Conservation (phyloP, 495 filamentous ascomycete genomes). For the Daldinia vernicosa region DNA sequence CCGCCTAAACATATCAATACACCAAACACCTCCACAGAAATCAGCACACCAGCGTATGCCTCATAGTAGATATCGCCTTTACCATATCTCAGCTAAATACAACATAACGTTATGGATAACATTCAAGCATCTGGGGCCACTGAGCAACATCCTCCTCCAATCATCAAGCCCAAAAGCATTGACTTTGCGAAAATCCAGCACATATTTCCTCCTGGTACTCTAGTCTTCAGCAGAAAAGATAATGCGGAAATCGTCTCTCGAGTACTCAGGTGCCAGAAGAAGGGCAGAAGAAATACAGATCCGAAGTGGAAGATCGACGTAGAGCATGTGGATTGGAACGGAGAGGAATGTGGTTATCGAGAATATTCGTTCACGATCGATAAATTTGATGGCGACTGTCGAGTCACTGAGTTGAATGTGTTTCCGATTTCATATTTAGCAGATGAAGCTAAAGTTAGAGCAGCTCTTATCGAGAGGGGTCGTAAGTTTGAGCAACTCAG, state of each 20-base stretch:
- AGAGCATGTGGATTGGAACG: conserved; percentile 66
- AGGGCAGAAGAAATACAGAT: too few species aligned
- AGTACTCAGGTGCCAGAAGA: conserved; percentile 23
- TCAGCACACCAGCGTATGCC: background rate
- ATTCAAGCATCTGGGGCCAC: background rate
- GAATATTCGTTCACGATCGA: conserved; percentile 49
- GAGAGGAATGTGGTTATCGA: conserved; percentile 59
- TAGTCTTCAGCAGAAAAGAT: conserved; percentile 37
- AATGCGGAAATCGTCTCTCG: conserved; percentile 34
- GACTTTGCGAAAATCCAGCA: conserved; percentile 42
- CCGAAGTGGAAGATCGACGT: conserved; percentile 29
- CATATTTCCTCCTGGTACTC: conserved; percentile 47
- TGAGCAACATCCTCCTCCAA: conserved; percentile 19
- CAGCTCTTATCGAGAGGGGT: conserved; percentile 52
- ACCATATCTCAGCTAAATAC: background rate
- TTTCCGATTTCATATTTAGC: conserved; percentile 64
- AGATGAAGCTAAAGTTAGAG: conserved; percentile 48
- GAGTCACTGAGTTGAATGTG: conserved; percentile 59
- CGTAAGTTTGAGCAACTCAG: conserved; percentile 57
- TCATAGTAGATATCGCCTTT: background rate
- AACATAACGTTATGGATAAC: background rate
- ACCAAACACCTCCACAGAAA: background rate
- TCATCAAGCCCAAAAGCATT: conserved; percentile 50
- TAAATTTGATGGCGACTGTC: conserved; percentile 57
- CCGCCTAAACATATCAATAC: background rate